Conservation (phyloP, 1,139 yeast species). For the Suhomyces yuchorum region DNA sequence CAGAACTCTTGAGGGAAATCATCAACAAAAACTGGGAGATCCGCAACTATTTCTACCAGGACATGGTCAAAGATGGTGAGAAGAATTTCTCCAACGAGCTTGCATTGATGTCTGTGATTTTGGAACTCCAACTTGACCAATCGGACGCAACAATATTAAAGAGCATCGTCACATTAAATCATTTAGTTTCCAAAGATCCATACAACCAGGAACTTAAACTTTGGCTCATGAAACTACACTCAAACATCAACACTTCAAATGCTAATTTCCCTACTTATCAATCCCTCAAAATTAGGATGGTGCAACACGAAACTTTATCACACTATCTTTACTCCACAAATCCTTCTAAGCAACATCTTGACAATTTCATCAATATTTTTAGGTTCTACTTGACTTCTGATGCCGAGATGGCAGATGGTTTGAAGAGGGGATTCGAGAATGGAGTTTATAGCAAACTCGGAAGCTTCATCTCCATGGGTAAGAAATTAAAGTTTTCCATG, state of each 20-base stretch:
- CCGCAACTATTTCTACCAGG: constrained; percentile 31
- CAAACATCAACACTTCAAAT: constrained; percentile 56
- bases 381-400: constrained; percentile 55
- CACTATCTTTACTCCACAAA: constrained; percentile 50
- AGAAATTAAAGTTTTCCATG: constrained; percentile 41
- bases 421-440: constrained; percentile 53
- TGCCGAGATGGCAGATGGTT: constrained; percentile 48
- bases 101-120: constrained; percentile 49
- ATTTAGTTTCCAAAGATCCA: constrained; percentile 50
- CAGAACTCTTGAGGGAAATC: constrained; percentile 21
- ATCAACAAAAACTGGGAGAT: constrained; percentile 31
- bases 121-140: constrained; percentile 9
- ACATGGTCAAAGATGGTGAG: constrained; percentile 49
- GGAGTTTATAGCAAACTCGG: constrained; percentile 62
- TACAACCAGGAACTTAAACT: constrained; percentile 67
- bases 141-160: constrained; percentile 24
- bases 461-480: constrained; percentile 58
- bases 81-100: constrained; percentile 69
- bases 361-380: constrained; percentile 32
- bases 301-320: constrained; percentile 77
- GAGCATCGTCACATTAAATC: constrained; percentile 48
- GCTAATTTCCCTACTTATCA: constrained; percentile 55
- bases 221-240: constrained; percentile 71
- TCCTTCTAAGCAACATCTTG: constrained; percentile 32
- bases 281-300: constrained; percentile 64